A percentile compares a stretch with the other conserved stretches of the same genome.
Conservation (phyloP, 352 stramenopile genomes). For the Globisporangium perplexum region DNA sequence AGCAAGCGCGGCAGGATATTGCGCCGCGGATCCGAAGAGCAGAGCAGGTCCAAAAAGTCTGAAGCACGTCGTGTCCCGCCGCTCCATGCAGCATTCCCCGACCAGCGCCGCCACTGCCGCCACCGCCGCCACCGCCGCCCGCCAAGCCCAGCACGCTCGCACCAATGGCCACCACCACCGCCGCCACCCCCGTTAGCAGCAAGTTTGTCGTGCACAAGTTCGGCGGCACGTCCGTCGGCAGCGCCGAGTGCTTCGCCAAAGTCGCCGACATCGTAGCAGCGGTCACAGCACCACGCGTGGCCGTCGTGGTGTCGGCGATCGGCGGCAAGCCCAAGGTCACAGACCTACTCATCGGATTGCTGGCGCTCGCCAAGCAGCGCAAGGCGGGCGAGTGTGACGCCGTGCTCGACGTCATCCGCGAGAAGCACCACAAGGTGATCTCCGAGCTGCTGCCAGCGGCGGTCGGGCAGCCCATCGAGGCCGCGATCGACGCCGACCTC, state of each 20-base stretch:
- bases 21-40: too few relatives aligned
- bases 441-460: conserved; percentile 40
- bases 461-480: conserved; percentile 48
- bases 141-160: background rate
- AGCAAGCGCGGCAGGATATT: background rate
- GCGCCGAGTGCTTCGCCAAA: conserved; percentile 88
- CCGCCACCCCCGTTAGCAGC: conserved; percentile 5
- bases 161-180: background rate
- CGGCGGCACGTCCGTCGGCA: conserved; percentile 93
- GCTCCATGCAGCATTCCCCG: background rate
- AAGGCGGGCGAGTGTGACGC: conserved; percentile 61
- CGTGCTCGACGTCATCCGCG: conserved; percentile 63
- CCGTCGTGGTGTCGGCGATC: conserved; percentile 93
- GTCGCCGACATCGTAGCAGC: conserved; percentile 65
- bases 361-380: conserved; percentile 83
- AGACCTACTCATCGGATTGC: conserved; percentile 91
- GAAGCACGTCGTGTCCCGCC: background rate
- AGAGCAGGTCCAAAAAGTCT: background rate
- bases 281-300: conserved; percentile 42
- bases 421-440: conserved; percentile 81
- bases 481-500: conserved; percentile 57
- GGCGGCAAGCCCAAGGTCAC: conserved; percentile 96
- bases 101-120: background rate
- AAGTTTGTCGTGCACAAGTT: conserved; percentile 97
- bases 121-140: too few relatives aligned